Evolutionary conservation across 2,329 filamentous ascomycete genomes (phyloP).

Genomic region (Exophiala xenobiotica): DNA sequence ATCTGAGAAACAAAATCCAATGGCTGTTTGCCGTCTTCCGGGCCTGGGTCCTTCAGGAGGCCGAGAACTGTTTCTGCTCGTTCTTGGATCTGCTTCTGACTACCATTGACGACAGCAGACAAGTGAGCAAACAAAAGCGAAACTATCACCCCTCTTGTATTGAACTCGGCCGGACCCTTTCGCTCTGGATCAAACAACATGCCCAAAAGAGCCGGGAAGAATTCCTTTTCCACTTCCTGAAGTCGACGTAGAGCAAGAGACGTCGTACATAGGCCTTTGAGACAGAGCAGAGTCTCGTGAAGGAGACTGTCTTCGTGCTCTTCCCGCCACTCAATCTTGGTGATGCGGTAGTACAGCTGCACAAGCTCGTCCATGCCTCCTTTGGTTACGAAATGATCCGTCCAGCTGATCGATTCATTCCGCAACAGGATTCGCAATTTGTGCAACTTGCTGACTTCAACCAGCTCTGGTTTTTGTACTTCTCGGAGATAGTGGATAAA

Average conservation of each 20-base stretch:
- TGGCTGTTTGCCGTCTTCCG: conserved; percentile 71
- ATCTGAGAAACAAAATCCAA: conserved; percentile 87
- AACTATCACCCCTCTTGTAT: conserved; percentile 84
- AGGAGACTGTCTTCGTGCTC: conserved; percentile 93
- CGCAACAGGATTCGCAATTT: conserved; percentile 85
- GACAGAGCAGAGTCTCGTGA: conserved; percentile 85
- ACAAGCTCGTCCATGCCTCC: conserved; percentile 94
- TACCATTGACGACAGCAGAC: conserved; percentile 53
- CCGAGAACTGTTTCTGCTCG: conserved; percentile 72
- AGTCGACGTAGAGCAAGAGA: conserved; percentile 81
- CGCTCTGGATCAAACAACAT: conserved; percentile 98
- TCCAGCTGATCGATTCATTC: conserved; percentile 95
- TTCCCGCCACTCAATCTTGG: conserved; percentile 95
- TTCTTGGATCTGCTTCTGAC: conserved; percentile 60
- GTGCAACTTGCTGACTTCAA: conserved; percentile 93
- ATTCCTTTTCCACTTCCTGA: conserved; percentile 70
- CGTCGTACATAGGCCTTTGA: conserved; percentile 93
- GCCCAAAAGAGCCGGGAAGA: conserved; percentile 81
- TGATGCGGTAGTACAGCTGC: conserved; percentile 80
- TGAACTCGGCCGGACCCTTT: conserved; percentile 96
- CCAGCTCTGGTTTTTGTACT: conserved; percentile 73
- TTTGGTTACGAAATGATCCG: conserved; percentile 82
- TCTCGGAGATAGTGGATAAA: conserved; percentile 84
- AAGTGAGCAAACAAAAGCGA: conserved; percentile 88
- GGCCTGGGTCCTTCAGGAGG: conserved; percentile 77